Base-by-base conservation (phyloP, 2,329 filamentous ascomycete species). In the Colletotrichum coccodes region DNA sequence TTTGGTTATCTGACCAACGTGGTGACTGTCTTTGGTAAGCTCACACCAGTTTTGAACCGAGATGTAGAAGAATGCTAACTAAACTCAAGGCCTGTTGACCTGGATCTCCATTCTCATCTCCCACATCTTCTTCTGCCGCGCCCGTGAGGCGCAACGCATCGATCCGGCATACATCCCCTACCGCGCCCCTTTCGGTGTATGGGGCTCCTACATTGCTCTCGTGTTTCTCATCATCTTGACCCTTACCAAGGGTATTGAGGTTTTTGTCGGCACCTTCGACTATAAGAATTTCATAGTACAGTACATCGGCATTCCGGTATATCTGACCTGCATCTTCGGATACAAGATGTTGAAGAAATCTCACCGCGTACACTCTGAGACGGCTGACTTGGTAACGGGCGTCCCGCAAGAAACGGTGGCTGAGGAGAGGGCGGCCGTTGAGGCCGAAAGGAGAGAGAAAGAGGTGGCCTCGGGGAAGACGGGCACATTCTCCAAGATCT, bases 101-200 rank as follows among this genome's bases (percentile, higher is more conserved):
- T 84, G 83, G 81, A 71, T 83, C 18, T 76, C 77, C 21, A 77
- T 84, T 4, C 76, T 82, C 0, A 69, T 81, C 2, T 78, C 78
- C 4, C 81, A 84, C 65, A 74, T 84, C 4, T 73, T 72, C 14
- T 83, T 84, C 72, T 76, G 76, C 26, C 68, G 74, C 5, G 82
- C 75, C 3, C 76, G 81, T 54, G 74, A 77, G 50, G 78, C 73
- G 0, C 82, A 84, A 68, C 73, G 75, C 3, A 77, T 83, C 18
- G 69, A 76, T 0, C 72, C 77, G 0, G 62, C 71, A 4, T 70
- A 73, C 26, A 74, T 85, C 52, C 82, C 81, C 1, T 84, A 83
- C 59, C 71, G 75, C 11, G 81, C 79, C n/a, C 71, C 73, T 1
- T 71, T 84, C 0, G 60, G 60, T 1, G 2, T 26, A 0, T 59